phyloP scores from a whole-genome alignment of 2,329 filamentous ascomycete genomes.

The Paraconiothyrium sp. region DNA sequence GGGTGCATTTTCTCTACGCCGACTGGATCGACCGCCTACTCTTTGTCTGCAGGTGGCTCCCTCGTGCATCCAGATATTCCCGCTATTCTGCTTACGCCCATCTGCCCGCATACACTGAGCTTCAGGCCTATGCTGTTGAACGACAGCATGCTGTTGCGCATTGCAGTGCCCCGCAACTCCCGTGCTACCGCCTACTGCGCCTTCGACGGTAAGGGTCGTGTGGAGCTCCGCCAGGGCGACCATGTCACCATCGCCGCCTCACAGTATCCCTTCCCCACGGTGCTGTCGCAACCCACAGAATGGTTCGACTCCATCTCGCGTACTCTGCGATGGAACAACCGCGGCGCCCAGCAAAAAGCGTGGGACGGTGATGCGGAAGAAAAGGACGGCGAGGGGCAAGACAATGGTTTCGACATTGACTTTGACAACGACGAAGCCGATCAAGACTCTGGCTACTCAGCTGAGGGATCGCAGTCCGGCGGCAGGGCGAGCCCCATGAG shows the following conservation, averaged over 20 bases:
- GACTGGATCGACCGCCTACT: constrained; percentile 90
- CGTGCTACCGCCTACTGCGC: constrained; percentile 95
- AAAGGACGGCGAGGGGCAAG: constrained; percentile 57
- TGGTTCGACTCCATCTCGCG: constrained; percentile 97
- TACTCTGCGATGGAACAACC: constrained; percentile 93
- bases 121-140: constrained; percentile 98
- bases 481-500: constrained; percentile 45
- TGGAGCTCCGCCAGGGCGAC: constrained; percentile 92
- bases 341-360: constrained; percentile 89
- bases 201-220: constrained; percentile 95
- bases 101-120: constrained; percentile 95
- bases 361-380: constrained; percentile 65
- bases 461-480: constrained; percentile 48
- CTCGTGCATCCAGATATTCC: constrained; percentile 97
- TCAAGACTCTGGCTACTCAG: constrained; percentile 53
- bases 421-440: constrained; percentile 75
- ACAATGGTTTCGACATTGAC: constrained; percentile 91
- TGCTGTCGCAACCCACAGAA: constrained; percentile 86
- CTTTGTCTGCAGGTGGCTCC: constrained; percentile 91
- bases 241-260: constrained; percentile 96
- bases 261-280: constrained; percentile 96
- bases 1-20: constrained; percentile 98
- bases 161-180: constrained; percentile 83
- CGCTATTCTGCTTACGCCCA: constrained; percentile 94
- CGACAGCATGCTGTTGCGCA: constrained; percentile 90